A percentile compares a stretch with the other conserved stretches of the same genome.
phyloP scores from a whole-genome alignment of 2,329 filamentous ascomycete genomes.

The Xylaria sp. region DNA sequence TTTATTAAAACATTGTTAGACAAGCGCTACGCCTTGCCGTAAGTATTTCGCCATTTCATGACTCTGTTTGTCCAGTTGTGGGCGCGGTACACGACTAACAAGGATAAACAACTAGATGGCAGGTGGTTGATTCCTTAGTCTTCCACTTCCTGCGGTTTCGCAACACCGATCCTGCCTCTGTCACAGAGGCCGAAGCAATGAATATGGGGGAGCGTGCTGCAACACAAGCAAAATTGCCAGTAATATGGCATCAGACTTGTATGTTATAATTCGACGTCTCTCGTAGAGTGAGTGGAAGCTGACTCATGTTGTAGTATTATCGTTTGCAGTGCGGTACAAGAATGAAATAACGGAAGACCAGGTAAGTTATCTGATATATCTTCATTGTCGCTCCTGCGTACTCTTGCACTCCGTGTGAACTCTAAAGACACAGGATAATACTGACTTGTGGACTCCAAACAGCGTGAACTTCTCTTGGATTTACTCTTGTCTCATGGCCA shows the following conservation, averaged over 20 bases:
- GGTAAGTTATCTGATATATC: slow-evolving; percentile 3
- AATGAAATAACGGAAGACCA: slow-evolving; percentile 97
- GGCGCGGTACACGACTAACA: neutral
- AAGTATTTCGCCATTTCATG: slow-evolving; percentile 66
- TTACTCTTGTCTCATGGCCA: slow-evolving; percentile 85
- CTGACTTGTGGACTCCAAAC: neutral
- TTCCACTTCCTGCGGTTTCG: slow-evolving; percentile 96
- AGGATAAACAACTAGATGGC: slow-evolving; percentile 56
- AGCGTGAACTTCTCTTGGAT: slow-evolving; percentile 84
- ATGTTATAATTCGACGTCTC: neutral
- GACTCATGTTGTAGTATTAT: slow-evolving; percentile 58
- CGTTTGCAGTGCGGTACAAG: slow-evolving; percentile 92
- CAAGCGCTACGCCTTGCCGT: slow-evolving; percentile 96
- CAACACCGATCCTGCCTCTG: slow-evolving; percentile 65
- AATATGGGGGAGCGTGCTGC: slow-evolving; percentile 54
- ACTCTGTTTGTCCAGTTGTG: neutral
- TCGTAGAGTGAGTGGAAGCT: neutral
- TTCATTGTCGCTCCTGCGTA: neutral
- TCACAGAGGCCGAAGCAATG: slow-evolving; percentile 61
- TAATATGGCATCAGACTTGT: slow-evolving; percentile 91
- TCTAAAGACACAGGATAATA: neutral
- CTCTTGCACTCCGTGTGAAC: no score
- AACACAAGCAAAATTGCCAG: slow-evolving; percentile 72
- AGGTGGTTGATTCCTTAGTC: slow-evolving; percentile 91
- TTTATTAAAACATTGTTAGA: slow-evolving; percentile 93